A percentile compares a stretch with the other conserved stretches of the same genome.
Evolutionary conservation across 2,329 filamentous ascomycete genomes (phyloP).

Genomic region (Colletotrichum sp.): DNA sequence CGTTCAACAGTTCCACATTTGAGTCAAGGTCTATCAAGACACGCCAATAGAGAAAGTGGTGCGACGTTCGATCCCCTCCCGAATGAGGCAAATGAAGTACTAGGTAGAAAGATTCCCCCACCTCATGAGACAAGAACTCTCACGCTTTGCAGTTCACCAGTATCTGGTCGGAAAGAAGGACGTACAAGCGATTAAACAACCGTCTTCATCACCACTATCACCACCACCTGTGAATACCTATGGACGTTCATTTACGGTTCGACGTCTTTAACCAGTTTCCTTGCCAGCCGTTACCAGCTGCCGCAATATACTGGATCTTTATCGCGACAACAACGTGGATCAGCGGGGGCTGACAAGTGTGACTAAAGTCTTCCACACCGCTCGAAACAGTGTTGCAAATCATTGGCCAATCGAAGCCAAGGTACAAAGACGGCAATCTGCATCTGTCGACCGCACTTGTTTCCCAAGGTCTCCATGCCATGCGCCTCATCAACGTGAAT

Average conservation of each 20-base stretch:
- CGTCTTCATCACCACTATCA: too few species aligned
- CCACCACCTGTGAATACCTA: neutral
- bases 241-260: neutral
- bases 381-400: neutral
- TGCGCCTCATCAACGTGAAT: constrained; percentile 32
- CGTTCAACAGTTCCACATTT: neutral
- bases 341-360: neutral
- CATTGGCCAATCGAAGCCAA: neutral
- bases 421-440: neutral
- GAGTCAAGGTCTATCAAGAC: neutral
- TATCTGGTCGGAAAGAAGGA: too few species aligned
- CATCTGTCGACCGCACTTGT: neutral
- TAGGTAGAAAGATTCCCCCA: neutral
- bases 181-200: too few species aligned
- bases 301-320: neutral
- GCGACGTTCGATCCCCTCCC: neutral
- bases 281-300: neutral
- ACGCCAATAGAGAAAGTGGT: neutral
- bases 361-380: neutral
- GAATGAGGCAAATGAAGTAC: neutral
- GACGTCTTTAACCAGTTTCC: too few species aligned
- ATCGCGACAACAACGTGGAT: neutral
- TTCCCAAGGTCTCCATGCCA: neutral
- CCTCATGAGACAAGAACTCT: too few species aligned
- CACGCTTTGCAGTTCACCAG: too few species aligned